Base-by-base conservation (phyloP, 495 filamentous ascomycete species). In the Patellaria atrata region DNA sequence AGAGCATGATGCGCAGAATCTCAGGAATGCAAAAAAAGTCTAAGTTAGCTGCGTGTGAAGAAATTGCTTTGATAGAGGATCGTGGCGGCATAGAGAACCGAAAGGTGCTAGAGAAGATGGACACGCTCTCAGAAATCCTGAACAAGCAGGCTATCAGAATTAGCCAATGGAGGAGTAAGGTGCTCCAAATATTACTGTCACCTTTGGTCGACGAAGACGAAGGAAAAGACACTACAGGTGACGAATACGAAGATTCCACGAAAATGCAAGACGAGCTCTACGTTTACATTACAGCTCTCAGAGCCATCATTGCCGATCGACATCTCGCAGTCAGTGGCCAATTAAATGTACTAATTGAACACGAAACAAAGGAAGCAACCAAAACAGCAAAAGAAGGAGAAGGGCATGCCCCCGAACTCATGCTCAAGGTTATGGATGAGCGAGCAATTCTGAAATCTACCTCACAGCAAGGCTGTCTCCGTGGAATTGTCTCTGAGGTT, bases 211-310 rank as follows among this genome's bases (percentile, higher is more conserved):
- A 94, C 44, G 71, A 85, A 45, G 83, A 91, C 31, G 66, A 71
- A 5, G 68, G 66, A 10, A 59, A 65, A 5, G 80, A 89, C 22
- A 66, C 75, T 1, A 80, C 84, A 24, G 87, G 89, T 22, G 72
- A 94, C 15, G 87, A 94, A 52, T 91, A 89, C 41, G 81, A 84
- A 40, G 69, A 77, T 11, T 89, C 86, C 2, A 87, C 80, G 0
- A 82, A 80, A 52, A 65, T 77, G 26, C 86, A 94, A 53, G 84
- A 91, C 38, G 65, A 80, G 41, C 73, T 92, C 22, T 80, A 83
- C 57, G 79, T 79, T 12, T 92, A 86, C 51, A 75, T 86, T 41
- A 68, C 83, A 40, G 77, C 71, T 11, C 59, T 94, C 20, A 64
- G 82, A 34, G 73, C 76, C 0, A 63, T 79, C 36, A 67, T 87